A percentile compares a stretch with the other conserved stretches of the same genome.
phyloP scores from a whole-genome alignment of 2,329 filamentous ascomycete genomes.

The Cercospora janseana region DNA sequence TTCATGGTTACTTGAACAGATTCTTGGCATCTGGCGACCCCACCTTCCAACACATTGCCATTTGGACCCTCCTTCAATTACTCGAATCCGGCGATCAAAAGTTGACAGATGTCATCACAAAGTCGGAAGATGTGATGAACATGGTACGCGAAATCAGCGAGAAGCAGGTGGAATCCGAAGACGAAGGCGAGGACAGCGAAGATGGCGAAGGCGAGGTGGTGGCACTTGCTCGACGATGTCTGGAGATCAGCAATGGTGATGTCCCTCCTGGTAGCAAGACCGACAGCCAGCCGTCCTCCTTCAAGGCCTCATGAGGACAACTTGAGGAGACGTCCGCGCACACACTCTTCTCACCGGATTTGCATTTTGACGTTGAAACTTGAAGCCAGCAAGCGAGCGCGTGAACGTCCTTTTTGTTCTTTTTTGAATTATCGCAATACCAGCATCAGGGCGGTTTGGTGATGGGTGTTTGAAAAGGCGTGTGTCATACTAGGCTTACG shows the following conservation, averaged over 20 bases:
- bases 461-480: conserved; percentile 3
- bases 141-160: conserved; percentile 92
- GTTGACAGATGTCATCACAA: conserved; percentile 82
- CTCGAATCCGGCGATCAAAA: conserved; percentile 92
- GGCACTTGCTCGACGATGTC: conserved; percentile 81
- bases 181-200: conserved; percentile 83
- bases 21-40: conserved; percentile 93
- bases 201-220: conserved; percentile 92
- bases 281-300: conserved; percentile 26
- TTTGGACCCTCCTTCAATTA: conserved; percentile 94
- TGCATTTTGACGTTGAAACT: conserved; percentile 20
- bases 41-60: conserved; percentile 98
- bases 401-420: conserved; percentile 5
- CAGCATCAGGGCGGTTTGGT: conserved; percentile 18
- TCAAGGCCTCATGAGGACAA: conserved; percentile 19
- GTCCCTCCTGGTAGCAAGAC: conserved; percentile 19
- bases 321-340: not conserved
- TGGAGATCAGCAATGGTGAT: conserved; percentile 55
- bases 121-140: conserved; percentile 85
- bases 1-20: conserved; percentile 89
- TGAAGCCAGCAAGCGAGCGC: conserved; percentile 25
- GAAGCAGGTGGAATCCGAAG: conserved; percentile 78
- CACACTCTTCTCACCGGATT: not conserved
- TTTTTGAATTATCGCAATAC: conserved; percentile 15
- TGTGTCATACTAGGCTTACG: not conserved